Evolutionary conservation across 371 early-diverging fungal species (phyloP).

Genomic region (Lichtheimia ramosa): DNA sequence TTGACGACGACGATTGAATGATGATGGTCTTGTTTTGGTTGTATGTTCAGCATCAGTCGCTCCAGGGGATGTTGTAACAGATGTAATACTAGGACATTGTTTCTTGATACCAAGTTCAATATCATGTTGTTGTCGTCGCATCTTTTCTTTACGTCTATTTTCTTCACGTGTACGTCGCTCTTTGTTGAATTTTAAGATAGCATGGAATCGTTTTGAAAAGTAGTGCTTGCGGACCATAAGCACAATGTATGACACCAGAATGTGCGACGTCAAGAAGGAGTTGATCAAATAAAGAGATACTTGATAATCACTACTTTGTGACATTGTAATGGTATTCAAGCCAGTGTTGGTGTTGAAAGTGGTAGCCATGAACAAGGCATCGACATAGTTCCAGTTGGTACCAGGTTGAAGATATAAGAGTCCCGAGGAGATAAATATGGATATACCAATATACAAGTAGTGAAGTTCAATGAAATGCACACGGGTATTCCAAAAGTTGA

Average conservation of each 20-base stretch:
- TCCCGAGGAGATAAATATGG: conserved; percentile 25
- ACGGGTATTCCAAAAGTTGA: conserved; percentile 22
- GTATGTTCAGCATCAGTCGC: not conserved
- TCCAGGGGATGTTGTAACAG: conserved; percentile 1
- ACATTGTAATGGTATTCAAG: conserved; percentile 37
- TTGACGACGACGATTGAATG: conserved; percentile 13
- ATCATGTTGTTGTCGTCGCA: conserved; percentile 4
- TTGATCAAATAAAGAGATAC: conserved; percentile 23
- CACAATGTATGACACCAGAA: conserved; percentile 33
- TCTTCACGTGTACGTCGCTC: conserved; percentile 27
- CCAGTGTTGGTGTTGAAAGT: conserved; percentile 40
- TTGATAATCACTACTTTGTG: conserved; percentile 26
- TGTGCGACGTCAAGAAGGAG: conserved; percentile 38
- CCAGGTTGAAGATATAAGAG: conserved; percentile 34
- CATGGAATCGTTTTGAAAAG: conserved; percentile 48
- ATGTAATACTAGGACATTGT: conserved; percentile 14
- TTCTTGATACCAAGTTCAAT: conserved; percentile 18
- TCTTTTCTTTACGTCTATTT: conserved; percentile 19
- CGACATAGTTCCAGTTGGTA: conserved; percentile 34
- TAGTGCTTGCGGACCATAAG: conserved; percentile 36
- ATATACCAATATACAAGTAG: conserved; percentile 32
- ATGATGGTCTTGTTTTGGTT: no score
- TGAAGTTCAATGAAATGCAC: conserved; percentile 47
- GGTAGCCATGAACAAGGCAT: conserved; percentile 43
- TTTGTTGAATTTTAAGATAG: conserved; percentile 37